These are phyloP conservation scores for Houttuynia cordata DNA, from an alignment of 164 flowering plant genomes.

Conservation along the genomic window DNA sequence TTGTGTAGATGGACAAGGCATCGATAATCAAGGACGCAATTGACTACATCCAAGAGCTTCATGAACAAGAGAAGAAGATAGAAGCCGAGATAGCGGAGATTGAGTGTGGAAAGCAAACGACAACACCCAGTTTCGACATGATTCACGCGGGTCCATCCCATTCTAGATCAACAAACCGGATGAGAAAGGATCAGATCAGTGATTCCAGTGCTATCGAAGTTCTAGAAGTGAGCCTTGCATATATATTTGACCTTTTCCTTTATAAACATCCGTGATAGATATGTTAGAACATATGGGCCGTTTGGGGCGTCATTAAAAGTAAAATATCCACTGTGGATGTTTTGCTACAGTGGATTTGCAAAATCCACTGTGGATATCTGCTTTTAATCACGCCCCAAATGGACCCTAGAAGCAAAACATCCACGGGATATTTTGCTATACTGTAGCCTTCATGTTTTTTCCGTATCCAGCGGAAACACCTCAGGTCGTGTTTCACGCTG, in stretches of 20 bases:
- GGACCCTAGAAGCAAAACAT: too few species aligned
- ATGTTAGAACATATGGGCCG: too few species aligned
- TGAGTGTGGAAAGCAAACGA: constrained; percentile 29
- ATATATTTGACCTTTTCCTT: not conserved
- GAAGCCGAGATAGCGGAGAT: constrained; percentile 45
- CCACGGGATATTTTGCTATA: too few species aligned
- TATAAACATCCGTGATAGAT: not conserved
- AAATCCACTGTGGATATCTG: too few species aligned
- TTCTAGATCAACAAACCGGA: constrained; percentile 16
- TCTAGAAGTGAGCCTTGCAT: constrained; percentile 32
- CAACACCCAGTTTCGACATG: constrained; percentile 2
- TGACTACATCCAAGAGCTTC: constrained; percentile 59
- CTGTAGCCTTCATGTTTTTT: too few species aligned
- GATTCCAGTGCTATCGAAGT: constrained; percentile 31
- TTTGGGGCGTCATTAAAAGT: too few species aligned
- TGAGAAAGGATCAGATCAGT: constrained; percentile 27
- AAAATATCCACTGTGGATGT: too few species aligned
- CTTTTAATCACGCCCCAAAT: too few species aligned
- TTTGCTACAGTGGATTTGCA: too few species aligned
- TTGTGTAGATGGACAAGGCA: constrained; percentile 72
- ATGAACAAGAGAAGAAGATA: constrained; percentile 47
- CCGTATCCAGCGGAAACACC: too few species aligned
- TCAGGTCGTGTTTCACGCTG: too few species aligned
- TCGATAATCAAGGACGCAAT: constrained; percentile 80
- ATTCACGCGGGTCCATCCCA: not conserved